Evolutionary conservation across 2,329 filamentous ascomycete species (phyloP).

Genomic region (Trichoderma polysporum): DNA sequence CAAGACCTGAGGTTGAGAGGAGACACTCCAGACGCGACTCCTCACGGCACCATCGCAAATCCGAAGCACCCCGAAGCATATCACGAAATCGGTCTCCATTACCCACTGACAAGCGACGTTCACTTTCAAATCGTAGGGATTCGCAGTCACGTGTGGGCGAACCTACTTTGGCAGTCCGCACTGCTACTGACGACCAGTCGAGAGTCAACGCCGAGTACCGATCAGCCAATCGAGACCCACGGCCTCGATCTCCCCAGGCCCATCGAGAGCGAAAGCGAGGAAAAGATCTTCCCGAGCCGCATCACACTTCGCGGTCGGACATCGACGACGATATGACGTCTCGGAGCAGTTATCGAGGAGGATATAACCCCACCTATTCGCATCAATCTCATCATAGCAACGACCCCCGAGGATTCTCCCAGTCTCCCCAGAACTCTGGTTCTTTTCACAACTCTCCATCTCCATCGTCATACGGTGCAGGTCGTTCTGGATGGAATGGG

Average conservation of each 20-base stretch:
- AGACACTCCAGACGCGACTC: conserved; percentile 30
- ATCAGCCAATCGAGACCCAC: conserved; percentile 26
- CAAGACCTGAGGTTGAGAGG: conserved; percentile 28
- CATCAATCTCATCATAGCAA: conserved; percentile 39
- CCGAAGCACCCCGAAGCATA: conserved; percentile 16
- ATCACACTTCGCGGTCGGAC: conserved; percentile 49
- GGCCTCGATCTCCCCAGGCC: conserved; percentile 31
- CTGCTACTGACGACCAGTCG: conserved; percentile 21
- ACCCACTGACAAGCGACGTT: conserved; percentile 3
- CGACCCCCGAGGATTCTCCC: conserved; percentile 40
- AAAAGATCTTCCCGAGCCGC: conserved; percentile 32
- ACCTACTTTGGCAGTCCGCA: conserved; percentile 24
- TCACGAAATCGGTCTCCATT: conserved; percentile 23
- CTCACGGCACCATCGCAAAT: conserved; percentile 23
- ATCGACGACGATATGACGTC: conserved; percentile 52
- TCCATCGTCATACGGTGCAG: conserved; percentile 43
- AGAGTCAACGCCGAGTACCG: conserved; percentile 26
- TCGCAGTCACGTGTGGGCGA: conserved; percentile 28
- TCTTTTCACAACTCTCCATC: conserved; percentile 48
- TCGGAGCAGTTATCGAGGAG: conserved; percentile 44
- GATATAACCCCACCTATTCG: conserved; percentile 41
- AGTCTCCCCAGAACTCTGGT: conserved; percentile 44
- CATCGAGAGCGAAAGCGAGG: conserved; percentile 31
- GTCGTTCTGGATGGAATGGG: conserved; percentile 41
- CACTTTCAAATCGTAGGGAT: conserved; percentile 14